Evolutionary conservation across 2,329 filamentous ascomycete species (phyloP).

Genomic region (Penicillium freii): DNA sequence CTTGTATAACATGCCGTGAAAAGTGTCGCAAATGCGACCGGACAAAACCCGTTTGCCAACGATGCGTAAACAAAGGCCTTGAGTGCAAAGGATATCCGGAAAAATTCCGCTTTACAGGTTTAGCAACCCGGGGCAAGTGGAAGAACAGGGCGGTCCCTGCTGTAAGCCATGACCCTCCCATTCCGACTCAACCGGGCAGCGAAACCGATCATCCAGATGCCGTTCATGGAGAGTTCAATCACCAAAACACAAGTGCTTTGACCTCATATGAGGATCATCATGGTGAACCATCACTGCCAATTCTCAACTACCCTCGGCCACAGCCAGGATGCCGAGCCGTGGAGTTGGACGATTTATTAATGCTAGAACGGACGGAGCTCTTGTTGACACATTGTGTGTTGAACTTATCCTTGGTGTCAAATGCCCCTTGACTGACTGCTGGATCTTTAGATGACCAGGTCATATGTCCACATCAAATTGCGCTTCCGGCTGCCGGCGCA

Average conservation of each 20-base stretch:
- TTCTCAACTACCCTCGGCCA: not conserved
- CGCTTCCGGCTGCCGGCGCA: conserved; percentile 19
- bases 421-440: not conserved
- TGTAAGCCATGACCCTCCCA: not conserved
- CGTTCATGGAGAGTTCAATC: accelerated
- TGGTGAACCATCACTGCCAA: not conserved
- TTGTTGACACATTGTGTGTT: conserved; percentile 4
- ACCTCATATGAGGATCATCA: no score
- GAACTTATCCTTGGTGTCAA: not conserved
- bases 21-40: conserved; percentile 36
- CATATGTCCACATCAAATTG: conserved; percentile 33
- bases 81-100: conserved; percentile 34
- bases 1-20: conserved; percentile 35
- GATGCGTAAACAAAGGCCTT: conserved; percentile 32
- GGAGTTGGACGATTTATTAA: conserved; percentile 4
- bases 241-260: no score
- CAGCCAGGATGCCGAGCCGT: not conserved
- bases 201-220: not conserved
- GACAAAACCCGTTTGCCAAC: conserved; percentile 29
- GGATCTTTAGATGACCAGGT: conserved; percentile 24
- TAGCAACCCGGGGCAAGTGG: conserved; percentile 34
- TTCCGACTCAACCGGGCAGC: not conserved
- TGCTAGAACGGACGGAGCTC: conserved; percentile 1
- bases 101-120: conserved; percentile 33
- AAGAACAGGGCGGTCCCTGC: conserved; percentile 25